Evolutionary conservation across 805 yeast genomes (phyloP).

Genomic region (Dipodascus geniculatus): DNA sequence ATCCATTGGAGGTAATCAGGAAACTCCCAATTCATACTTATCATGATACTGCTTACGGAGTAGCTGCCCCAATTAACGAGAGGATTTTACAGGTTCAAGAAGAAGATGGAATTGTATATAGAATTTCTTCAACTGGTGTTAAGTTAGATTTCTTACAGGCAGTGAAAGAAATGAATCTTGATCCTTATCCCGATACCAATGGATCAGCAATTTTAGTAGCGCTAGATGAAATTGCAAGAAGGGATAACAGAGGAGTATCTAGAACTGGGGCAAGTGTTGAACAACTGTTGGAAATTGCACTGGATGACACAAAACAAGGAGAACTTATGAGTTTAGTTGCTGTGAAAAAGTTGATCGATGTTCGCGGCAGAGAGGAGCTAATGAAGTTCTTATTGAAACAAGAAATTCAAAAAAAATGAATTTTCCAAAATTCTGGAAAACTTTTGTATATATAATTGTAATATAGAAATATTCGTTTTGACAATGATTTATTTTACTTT

Average conservation of each 20-base stretch:
- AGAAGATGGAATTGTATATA: constrained; percentile 39
- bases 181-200: constrained; percentile 24
- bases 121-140: constrained; percentile 58
- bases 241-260: constrained; percentile 22
- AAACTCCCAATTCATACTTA: background rate
- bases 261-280: constrained; percentile 22
- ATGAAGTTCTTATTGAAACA: constrained; percentile 37
- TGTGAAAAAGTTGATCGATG: constrained; percentile 48
- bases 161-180: constrained; percentile 29
- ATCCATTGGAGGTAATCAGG: too few species aligned
- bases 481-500: too few species aligned
- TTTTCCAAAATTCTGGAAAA: background rate
- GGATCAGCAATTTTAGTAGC: constrained; percentile 28
- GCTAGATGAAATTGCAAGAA: constrained; percentile 23
- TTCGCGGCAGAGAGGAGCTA: constrained; percentile 60
- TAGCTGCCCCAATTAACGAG: constrained; percentile 25
- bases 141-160: constrained; percentile 56
- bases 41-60: constrained; percentile 25
- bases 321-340: constrained; percentile 43
- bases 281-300: constrained; percentile 22
- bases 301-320: constrained; percentile 22
- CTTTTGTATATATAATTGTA: background rate
- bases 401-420: background rate
- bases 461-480: too few species aligned
- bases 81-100: constrained; percentile 19